Base-by-base conservation (phyloP, 345 rosid genomes). In the Euphorbia tirucalli region DNA sequence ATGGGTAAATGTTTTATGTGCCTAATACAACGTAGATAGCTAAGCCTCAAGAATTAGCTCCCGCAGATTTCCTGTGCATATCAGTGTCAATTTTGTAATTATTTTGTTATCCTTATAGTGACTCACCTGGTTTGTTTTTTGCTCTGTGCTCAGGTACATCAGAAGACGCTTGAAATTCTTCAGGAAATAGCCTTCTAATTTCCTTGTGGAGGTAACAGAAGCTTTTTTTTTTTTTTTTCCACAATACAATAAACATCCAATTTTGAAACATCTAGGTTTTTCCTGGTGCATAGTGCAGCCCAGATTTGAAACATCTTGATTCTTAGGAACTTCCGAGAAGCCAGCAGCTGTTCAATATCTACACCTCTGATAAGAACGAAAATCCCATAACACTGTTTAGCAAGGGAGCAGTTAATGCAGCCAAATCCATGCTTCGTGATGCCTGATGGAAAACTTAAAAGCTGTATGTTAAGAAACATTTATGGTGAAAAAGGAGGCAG, bases 161-260 rank as follows among this genome's bases (percentile, higher is more conserved):
- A 90, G 71, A 90, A 92, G 72, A 95, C 97, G 3, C 93, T 93
- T 60, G 79, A 84, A 81, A 78, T 90, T 78, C 95, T 91, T 57
- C 88, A 91, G 84, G 97, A 90, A 77, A 89, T 94, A 61, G 97
- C 98, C 35, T 94, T 82, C 78, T 90, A 87, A 37, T 44, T 59
- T 48, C 44, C 64, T 62, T 24, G 18, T 13, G 48, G 72, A 69
- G 28, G 69, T 31, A 30, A 50, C 52, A 58, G 78, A 74, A 30
- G 27, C 43, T 67, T 15, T 67, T 15, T 43, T 16, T 69, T 49
- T 67, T 15, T 67, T 15, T 43, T 16, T 69, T 49, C 28, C 66
- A 59, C 48, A 46, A 13, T 48, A n/a, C 46, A 27, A 31, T 48
- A 43, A 16, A 13, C 52, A 37, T 50, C 28, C 39, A n/a, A 16